These are phyloP conservation scores for Cutaneotrichosporon cavernicola DNA, from an alignment of 1,284 basidiomycete species.

Conservation along the genomic window DNA sequence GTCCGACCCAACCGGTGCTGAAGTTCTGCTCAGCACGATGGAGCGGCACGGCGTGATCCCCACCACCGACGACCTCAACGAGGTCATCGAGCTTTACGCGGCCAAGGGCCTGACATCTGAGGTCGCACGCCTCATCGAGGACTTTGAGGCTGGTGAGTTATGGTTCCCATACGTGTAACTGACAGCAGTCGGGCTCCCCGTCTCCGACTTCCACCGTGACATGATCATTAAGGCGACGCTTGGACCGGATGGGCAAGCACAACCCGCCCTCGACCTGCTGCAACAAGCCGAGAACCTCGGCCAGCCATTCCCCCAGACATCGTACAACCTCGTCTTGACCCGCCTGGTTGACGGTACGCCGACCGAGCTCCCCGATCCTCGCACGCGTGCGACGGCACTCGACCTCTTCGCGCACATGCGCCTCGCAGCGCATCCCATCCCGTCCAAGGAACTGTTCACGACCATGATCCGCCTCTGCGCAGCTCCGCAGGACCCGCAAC, in stretches of 20 bases:
- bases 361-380: conserved; percentile 29
- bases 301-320: conserved; percentile 48
- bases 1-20: conserved; percentile 22
- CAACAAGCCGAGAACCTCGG: conserved; percentile 45
- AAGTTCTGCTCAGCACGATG: conserved; percentile 25
- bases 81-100: conserved; percentile 30
- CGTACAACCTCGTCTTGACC: conserved; percentile 50
- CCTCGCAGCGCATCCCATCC: conserved; percentile 81
- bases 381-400: conserved; percentile 69
- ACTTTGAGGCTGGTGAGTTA: conserved; percentile 30
- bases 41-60: conserved; percentile 24
- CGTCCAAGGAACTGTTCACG: conserved; percentile 71
- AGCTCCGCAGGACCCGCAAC: conserved; percentile 62
- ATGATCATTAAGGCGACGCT: conserved; percentile 31
- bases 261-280: conserved; percentile 46
- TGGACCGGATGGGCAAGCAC: conserved; percentile 29
- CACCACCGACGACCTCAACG: conserved; percentile 16
- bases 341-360: conserved; percentile 38
- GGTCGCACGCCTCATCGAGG: conserved; percentile 26
- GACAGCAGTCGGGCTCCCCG: conserved; percentile 25
- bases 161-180: not conserved
- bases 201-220: conserved; percentile 33
- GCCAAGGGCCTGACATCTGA: conserved; percentile 27
- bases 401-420: conserved; percentile 95
- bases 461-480: conserved; percentile 88